Conservation (phyloP, 2,329 filamentous ascomycete genomes). For the Nemania diffusa region DNA sequence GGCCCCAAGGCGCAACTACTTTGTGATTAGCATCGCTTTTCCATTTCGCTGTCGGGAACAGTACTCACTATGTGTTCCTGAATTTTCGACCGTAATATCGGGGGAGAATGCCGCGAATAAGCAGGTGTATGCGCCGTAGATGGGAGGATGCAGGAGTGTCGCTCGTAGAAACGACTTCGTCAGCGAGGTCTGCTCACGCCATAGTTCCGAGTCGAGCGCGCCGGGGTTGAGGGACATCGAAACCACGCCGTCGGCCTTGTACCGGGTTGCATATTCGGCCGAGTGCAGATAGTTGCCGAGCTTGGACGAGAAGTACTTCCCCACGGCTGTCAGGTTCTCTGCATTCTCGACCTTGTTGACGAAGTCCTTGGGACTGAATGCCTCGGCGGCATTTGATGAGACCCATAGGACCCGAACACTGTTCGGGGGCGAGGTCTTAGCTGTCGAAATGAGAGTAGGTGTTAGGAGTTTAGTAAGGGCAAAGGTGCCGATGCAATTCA, state of each 20-base stretch:
- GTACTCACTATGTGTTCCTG: constrained; percentile 25
- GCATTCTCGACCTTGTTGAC: constrained; percentile 39
- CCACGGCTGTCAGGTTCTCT: constrained; percentile 20
- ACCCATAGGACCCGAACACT: constrained; percentile 41
- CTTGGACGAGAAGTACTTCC: constrained; percentile 38
- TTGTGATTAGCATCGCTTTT: not conserved
- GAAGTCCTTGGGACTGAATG: constrained; percentile 27
- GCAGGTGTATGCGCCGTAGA: constrained; percentile 32
- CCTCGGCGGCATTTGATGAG: constrained; percentile 29
- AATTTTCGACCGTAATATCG: constrained; percentile 30
- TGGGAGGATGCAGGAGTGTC: constrained; percentile 26
- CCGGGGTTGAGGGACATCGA: constrained; percentile 36
- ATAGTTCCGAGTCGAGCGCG: constrained; percentile 31
- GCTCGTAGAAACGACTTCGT: constrained; percentile 15
- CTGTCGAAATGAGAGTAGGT: constrained; percentile 32
- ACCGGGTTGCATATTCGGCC: constrained; percentile 33
- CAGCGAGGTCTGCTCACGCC: constrained; percentile 23
- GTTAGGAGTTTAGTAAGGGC: constrained; percentile 40
- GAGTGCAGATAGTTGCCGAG: constrained; percentile 36
- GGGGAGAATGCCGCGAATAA: constrained; percentile 30
- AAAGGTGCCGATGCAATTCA: constrained; percentile 40
- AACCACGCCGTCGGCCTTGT: constrained; percentile 33
- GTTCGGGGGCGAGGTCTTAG: constrained; percentile 23
- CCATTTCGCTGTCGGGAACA: not conserved
- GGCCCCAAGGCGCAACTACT: constrained; percentile 32